phyloP scores from a whole-genome alignment of 371 early-diverging fungal species.

The Rhizoclosmatium hyalinum region DNA sequence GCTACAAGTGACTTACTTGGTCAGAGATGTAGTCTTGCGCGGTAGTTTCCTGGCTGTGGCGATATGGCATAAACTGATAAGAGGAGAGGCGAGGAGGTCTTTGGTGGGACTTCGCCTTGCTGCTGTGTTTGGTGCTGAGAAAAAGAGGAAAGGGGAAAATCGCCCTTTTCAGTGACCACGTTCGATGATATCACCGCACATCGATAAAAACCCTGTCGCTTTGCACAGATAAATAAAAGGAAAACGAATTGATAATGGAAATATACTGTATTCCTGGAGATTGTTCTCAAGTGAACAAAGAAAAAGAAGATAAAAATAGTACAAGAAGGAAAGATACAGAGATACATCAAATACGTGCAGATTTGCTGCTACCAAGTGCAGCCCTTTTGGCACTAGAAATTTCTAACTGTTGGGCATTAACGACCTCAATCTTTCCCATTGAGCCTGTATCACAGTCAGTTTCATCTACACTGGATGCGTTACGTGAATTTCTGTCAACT shows the following conservation, averaged over 20 bases:
- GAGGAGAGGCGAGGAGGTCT: slow-evolving; percentile 6
- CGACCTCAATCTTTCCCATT: no score
- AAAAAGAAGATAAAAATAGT: neutral
- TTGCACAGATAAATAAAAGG: neutral
- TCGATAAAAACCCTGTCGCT: neutral
- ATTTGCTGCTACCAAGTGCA: no score
- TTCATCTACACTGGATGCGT: no score
- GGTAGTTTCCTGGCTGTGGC: slow-evolving; percentile 43
- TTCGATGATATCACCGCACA: neutral
- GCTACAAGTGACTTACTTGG: slow-evolving; percentile 31
- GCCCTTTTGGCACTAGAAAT: no score
- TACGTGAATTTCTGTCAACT: no score
- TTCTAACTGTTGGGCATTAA: no score
- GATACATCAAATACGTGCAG: no score
- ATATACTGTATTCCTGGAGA: neutral
- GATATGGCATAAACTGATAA: slow-evolving; percentile 35
- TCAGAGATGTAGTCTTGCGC: slow-evolving; percentile 49
- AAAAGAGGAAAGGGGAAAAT: neutral
- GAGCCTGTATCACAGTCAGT: no score
- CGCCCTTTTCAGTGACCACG: neutral
- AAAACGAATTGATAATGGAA: neutral
- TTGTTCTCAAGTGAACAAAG: neutral
- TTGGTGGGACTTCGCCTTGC: neutral
- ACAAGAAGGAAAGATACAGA: no score
- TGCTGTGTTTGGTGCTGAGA: neutral